Conservation (phyloP, 768 basidiomycete genomes). For the Boletus bicolor region DNA sequence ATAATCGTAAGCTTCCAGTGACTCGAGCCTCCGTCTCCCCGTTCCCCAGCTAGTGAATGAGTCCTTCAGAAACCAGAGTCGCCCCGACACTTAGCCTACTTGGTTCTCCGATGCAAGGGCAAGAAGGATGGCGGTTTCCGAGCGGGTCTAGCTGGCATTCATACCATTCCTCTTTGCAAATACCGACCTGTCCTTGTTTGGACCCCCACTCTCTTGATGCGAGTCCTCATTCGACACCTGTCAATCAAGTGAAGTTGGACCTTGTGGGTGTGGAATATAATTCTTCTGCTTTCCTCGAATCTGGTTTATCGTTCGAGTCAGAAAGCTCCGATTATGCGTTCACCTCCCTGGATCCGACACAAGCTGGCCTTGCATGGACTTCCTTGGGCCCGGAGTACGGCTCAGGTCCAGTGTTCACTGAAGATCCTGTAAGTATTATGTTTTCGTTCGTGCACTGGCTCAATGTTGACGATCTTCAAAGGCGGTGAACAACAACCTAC, state of each 20-base stretch:
- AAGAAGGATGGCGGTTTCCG: neutral
- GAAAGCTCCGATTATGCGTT: too few species aligned
- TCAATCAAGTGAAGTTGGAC: neutral
- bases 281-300: neutral
- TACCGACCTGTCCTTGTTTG: neutral
- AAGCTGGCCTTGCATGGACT: neutral
- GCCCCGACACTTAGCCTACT: neutral
- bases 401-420: neutral
- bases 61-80: too few species aligned
- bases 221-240: neutral
- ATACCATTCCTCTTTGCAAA: neutral
- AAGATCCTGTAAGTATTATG: constrained; percentile 1
- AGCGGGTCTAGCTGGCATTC: too few species aligned
- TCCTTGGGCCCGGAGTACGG: neutral
- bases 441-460: neutral
- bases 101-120: neutral
- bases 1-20: neutral
- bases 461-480: neutral
- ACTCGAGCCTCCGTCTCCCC: neutral
- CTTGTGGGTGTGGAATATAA: neutral
- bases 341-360: neutral
- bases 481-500: neutral
- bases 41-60: neutral
- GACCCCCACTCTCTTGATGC: neutral
- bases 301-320: neutral